Evolutionary conservation across 805 yeast genomes (phyloP), one percentile per base, ranked within the genome.

Genomic region (Yarrowia porcina): DNA sequence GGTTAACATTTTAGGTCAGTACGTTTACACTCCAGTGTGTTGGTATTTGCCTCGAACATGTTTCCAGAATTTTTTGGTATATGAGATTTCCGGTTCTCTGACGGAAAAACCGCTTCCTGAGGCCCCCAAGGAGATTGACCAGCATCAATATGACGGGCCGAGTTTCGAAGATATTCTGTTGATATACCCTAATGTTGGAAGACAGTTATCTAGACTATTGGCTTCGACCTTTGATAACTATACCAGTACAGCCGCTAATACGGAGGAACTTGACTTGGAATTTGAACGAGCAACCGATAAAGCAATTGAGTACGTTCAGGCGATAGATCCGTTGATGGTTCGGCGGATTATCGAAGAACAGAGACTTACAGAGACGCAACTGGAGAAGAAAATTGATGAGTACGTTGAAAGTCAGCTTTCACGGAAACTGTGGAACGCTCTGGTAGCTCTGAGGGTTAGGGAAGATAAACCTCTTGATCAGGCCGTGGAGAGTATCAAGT

Each of bases 381-480:
- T 73, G 84, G 66, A 82, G 78, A 66, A 78, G 77, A 64, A 76
- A 84, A 47, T 90, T 1, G 87, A 85, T 68, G 84, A 83, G 62
- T 89, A 89, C 67, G 85, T 89, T 15, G 97, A 92, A 68, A 68
- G 79, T 65, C 84, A 85, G 63, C 72, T 90, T 32, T 87, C 84
- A 68, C 88, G 83, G 66, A 82, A 81, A 65, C 70, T 90, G 7
- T 89, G 96, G 94, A 66, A 76, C 1, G 75, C 76, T 35, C 68
- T 83, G 13, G 70, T 71, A 13, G 67, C 66, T 7, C 49, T 78
- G 32, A 64, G 73, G 63, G 66, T 59, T 60, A 66, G 30, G 66
- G 69, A 59, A 42, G 74, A 63, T 67, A 72, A 47, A 27, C 66
- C 20, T 61, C 65, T 52, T 59, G 66, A 38, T 64, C 66, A 63